A percentile compares a stretch with the other conserved stretches of the same genome.
These are phyloP conservation scores for Rhodotorula sp. DNA, from an alignment of 1,284 basidiomycete species.

Conservation along the genomic window DNA sequence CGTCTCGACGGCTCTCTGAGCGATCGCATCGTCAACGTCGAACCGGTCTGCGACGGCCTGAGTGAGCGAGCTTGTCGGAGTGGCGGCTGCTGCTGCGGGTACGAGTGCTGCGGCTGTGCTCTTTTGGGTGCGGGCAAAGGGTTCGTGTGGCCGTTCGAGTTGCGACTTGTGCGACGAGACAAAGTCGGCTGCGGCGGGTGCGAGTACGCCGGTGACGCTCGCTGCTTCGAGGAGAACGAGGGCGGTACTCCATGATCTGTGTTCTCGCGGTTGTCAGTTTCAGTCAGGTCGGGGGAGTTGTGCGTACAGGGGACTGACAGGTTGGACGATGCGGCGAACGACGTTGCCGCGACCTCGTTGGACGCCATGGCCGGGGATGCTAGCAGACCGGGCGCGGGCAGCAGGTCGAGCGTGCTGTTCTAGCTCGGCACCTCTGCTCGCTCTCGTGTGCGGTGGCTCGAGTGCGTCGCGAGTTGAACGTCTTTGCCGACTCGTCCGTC, in stretches of 20 bases:
- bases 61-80: conserved; percentile 3
- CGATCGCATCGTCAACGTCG: conserved; percentile 16
- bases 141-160: conserved; percentile 27
- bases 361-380: background rate
- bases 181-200: conserved; percentile 12
- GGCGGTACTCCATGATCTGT: conserved; percentile 24
- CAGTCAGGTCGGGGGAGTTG: no score
- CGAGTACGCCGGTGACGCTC: background rate
- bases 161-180: conserved; percentile 16
- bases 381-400: background rate
- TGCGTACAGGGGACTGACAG: conserved; percentile 1
- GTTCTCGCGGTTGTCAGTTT: background rate
- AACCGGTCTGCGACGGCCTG: conserved; percentile 31
- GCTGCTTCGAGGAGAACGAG: conserved; percentile 26
- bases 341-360: background rate
- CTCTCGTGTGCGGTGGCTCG: no score
- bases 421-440: background rate
- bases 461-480: no score
- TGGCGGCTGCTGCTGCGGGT: background rate
- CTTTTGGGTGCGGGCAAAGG: conserved; percentile 12
- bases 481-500: no score
- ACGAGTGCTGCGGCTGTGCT: background rate
- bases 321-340: background rate
- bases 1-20: conserved; percentile 4
- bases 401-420: background rate